phyloP scores from a whole-genome alignment of 129 eudicot genomes.

The Escallonia herrerae region DNA sequence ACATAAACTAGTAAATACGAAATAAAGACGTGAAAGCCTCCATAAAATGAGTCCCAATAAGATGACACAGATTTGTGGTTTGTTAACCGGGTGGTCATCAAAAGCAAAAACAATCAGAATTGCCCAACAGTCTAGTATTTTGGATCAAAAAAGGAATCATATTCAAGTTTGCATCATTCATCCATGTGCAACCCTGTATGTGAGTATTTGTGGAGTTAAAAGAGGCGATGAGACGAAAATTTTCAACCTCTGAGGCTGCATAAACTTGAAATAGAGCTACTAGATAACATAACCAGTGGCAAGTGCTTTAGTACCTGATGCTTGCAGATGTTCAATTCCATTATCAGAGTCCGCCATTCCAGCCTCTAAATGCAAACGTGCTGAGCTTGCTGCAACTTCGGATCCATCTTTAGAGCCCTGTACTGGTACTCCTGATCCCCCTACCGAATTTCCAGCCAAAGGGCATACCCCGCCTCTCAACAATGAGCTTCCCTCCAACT shows the following conservation, averaged over 20 bases:
- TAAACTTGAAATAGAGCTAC: not conserved
- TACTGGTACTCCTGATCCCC: not conserved
- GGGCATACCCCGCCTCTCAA: not conserved
- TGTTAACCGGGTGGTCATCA: not conserved
- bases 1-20: no score
- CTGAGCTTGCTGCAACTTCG: not conserved
- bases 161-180: not conserved
- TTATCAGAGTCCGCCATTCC: not conserved
- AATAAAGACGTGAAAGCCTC: not conserved
- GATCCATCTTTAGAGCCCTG: not conserved
- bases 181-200: no score
- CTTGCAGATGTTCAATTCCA: conserved; percentile 4
- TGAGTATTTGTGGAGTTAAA: no score
- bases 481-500: conserved; percentile 10
- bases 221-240: no score
- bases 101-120: not conserved
- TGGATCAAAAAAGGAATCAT: not conserved
- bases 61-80: not conserved
- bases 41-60: not conserved
- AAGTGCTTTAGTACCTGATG: conserved; percentile 22
- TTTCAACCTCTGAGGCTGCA: not conserved
- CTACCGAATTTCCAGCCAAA: conserved; percentile 13
- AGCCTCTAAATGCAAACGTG: not conserved
- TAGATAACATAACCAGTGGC: not conserved
- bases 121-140: not conserved